Evolutionary conservation across 768 basidiomycete species (phyloP), one percentile per base, ranked within the genome.

Genomic region (Suillus sp.): DNA sequence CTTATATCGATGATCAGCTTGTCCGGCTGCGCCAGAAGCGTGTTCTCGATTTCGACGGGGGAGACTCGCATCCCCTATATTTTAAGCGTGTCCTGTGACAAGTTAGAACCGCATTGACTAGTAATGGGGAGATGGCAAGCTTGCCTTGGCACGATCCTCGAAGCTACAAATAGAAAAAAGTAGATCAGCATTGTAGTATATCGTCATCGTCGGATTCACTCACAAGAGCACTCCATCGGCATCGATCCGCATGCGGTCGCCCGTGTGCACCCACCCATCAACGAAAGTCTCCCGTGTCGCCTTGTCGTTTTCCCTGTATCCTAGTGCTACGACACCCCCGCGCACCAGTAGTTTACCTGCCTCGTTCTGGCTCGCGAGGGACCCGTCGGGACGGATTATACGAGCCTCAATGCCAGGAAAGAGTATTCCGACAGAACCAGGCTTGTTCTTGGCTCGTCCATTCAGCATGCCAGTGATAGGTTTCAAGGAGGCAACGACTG

Each of bases 31-130:
- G 78, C 78, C 18, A 87, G 80, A 2, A 93, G 75, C 30, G 80
- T 82, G 34, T 84, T 79, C 71, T 93, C 92, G 55, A 93, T 88
- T 71, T 94, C 92, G 16, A 83, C 81, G 0, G 92, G 92, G 0
- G 92, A 91, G 0, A 93, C 92, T 74, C 93, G 92, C 58, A 78
- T 80, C 3, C 91, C 92, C 0, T 90, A 91, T 2, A 94, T 81
- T 71, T 94, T 94, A 22, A 94, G 79, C 0, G 86, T 92, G 69
- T 93, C 92, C 87, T 91, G 32, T 25, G 8, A 47, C 45, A 13
- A 40, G 54, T 27, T 9, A 45, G 38, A 8, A 57, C 59, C 25
- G n/a, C 4, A 22, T 25, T 34, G 43, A 9, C 50, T 70, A 73
- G 69, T 78, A 11, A 72, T 27, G 32, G 55, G 35, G 11, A 40